A percentile compares a stretch with the other conserved stretches of the same genome.
phyloP scores from a whole-genome alignment of 495 filamentous ascomycete species.

The Podospora anserina region DNA sequence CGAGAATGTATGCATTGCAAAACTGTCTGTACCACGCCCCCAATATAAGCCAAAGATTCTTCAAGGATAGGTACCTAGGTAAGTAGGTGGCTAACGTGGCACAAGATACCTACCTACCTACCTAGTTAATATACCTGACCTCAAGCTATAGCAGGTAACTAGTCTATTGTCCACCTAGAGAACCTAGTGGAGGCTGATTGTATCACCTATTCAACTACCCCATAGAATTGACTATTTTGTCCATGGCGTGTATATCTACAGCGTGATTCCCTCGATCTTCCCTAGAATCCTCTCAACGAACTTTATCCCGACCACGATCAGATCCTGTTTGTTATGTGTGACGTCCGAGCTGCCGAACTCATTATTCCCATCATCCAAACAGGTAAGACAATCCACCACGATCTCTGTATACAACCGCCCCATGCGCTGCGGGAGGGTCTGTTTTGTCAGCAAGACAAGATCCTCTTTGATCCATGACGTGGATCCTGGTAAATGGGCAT shows the following conservation, averaged over 20 bases:
- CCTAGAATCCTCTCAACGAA: conserved; percentile 43
- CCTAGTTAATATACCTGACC: no score
- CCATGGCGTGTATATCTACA: not conserved
- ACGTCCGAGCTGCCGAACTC: conserved; percentile 46
- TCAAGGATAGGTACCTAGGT: no score
- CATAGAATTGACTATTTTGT: no score
- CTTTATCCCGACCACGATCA: conserved; percentile 47
- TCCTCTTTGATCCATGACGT: conserved; percentile 25
- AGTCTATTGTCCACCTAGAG: no score
- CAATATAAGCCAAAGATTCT: no score
- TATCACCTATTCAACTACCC: no score
- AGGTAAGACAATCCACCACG: conserved; percentile 55
- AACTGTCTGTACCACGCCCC: no score
- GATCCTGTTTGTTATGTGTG: conserved; percentile 53
- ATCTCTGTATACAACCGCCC: conserved; percentile 49
- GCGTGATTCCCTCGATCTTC: not conserved
- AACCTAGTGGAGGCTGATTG: no score
- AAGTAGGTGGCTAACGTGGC: no score
- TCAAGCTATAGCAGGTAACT: no score
- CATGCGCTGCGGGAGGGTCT: conserved; percentile 46
- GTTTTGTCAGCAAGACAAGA: conserved; percentile 40
- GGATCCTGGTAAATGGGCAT: not conserved
- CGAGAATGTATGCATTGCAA: no score
- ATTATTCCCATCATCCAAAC: conserved; percentile 48
- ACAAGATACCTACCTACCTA: no score